Conservation (phyloP, 164 flowering plant species). For the Chloranthus sessilifolius region DNA sequence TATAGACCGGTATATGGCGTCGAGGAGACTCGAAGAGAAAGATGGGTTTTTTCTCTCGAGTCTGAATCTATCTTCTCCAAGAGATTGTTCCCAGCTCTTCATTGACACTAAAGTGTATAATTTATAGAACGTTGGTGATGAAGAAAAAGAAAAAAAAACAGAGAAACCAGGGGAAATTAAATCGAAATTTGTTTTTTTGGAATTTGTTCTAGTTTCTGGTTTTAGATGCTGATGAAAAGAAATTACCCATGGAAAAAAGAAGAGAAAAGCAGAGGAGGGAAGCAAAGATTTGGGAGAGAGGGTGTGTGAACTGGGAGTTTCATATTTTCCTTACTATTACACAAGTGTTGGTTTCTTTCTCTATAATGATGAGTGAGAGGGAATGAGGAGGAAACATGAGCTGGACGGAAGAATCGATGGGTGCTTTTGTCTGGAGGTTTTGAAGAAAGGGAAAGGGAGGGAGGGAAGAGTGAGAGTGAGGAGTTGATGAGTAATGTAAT, state of each 20-base stretch:
- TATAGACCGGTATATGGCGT: constrained; percentile 80
- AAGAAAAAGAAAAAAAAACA: background rate
- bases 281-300: constrained; percentile 1
- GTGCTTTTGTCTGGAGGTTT: constrained; percentile 14
- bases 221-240: too few species aligned
- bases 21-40: constrained; percentile 90
- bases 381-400: background rate
- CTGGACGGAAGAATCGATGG: constrained; percentile 22
- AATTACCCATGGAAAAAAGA: constrained; percentile 4
- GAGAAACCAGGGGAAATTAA: background rate
- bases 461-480: constrained; percentile 7
- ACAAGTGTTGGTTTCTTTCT: background rate
- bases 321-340: background rate
- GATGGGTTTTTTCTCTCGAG: constrained; percentile 36
- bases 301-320: background rate
- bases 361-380: background rate
- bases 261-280: constrained; percentile 10
- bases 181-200: constrained; percentile 16
- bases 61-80: constrained; percentile 13
- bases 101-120: constrained; percentile 5
- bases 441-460: background rate
- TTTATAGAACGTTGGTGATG: background rate
- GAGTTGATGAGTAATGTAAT: constrained; percentile 24
- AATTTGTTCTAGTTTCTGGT: too few species aligned
- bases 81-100: constrained; percentile 27